Conservation (phyloP, 371 early-diverging fungal species). For the Actinomortierella ambigua region DNA sequence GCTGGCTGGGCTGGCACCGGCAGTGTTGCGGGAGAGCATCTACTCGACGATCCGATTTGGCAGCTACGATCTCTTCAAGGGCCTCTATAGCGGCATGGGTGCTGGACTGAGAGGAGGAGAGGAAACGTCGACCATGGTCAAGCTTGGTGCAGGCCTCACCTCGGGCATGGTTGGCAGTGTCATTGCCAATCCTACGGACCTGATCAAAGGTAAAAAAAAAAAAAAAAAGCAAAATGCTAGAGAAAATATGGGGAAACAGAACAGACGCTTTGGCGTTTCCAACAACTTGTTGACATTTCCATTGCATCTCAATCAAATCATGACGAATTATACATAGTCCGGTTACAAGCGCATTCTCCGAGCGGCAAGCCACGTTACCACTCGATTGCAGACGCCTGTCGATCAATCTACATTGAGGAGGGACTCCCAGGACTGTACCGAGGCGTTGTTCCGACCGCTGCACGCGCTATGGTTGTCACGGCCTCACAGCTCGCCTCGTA, state of each 20-base stretch:
- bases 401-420: constrained; percentile 38
- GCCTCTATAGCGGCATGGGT: constrained; percentile 36
- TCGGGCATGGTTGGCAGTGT: constrained; percentile 56
- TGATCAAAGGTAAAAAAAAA: constrained; percentile 48
- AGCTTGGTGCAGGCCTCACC: constrained; percentile 47
- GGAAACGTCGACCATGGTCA: constrained; percentile 36
- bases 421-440: constrained; percentile 49
- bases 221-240: neutral
- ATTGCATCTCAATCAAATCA: too few species aligned
- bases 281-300: too few species aligned
- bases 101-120: constrained; percentile 18
- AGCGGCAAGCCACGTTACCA: constrained; percentile 32
- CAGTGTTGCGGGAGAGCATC: constrained; percentile 56
- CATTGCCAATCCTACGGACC: constrained; percentile 58
- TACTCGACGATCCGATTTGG: constrained; percentile 63
- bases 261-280: neutral
- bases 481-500: constrained; percentile 56
- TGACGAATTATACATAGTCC: too few species aligned
- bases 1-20: constrained; percentile 56
- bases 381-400: constrained; percentile 39
- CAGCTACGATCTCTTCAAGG: constrained; percentile 56
- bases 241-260: neutral
- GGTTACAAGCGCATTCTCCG: too few species aligned
- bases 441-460: constrained; percentile 48
- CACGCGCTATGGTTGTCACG: constrained; percentile 53